These are phyloP conservation scores for Exserohilum rostratum DNA, from an alignment of 2,329 filamentous ascomycete species.

Conservation along the genomic window DNA sequence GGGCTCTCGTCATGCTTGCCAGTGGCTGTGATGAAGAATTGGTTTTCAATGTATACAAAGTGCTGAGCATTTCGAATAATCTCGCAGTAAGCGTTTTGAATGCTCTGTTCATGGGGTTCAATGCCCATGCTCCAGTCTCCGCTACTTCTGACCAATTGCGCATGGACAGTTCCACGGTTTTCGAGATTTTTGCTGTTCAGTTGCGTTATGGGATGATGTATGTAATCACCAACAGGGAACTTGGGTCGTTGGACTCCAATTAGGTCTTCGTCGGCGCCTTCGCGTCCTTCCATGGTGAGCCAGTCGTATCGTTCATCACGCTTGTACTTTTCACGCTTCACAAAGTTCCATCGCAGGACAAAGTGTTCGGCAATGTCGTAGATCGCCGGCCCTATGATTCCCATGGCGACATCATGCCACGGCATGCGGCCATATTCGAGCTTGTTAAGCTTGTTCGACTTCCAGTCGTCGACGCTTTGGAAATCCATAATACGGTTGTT, in stretches of 20 bases:
- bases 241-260: conserved; percentile 87
- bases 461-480: conserved; percentile 87
- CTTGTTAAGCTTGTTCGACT: conserved; percentile 89
- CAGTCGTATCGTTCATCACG: conserved; percentile 83
- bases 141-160: conserved; percentile 87
- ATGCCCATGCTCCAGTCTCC: conserved; percentile 95
- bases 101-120: conserved; percentile 75
- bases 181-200: conserved; percentile 67
- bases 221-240: conserved; percentile 86
- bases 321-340: conserved; percentile 98
- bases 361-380: conserved; percentile 97
- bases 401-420: conserved; percentile 97
- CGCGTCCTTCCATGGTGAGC: conserved; percentile 77
- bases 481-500: conserved; percentile 98
- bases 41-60: conserved; percentile 97
- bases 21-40: conserved; percentile 90
- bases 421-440: conserved; percentile 94
- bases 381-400: conserved; percentile 83
- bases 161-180: conserved; percentile 73
- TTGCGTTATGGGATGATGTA: conserved; percentile 77
- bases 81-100: conserved; percentile 85
- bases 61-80: conserved; percentile 87
- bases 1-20: conserved; percentile 79
- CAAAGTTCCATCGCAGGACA: conserved; percentile 91
- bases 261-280: conserved; percentile 80